Evolutionary conservation across 345 rosid species (phyloP).

Genomic region (Clausena lansium): DNA sequence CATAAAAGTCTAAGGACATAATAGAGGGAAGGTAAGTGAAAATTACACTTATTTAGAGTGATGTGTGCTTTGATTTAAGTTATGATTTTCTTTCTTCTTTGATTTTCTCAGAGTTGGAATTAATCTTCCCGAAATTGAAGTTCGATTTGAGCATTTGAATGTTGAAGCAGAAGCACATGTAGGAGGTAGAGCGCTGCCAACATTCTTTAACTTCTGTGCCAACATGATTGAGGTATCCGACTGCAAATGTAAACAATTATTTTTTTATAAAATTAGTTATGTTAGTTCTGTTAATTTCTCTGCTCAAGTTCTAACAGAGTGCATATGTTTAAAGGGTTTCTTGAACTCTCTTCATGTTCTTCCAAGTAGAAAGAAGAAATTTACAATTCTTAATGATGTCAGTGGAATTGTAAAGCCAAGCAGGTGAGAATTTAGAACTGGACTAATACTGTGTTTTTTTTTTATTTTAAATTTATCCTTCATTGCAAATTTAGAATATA

Average conservation of each 20-base stretch:
- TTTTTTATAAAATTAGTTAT: too few relatives aligned
- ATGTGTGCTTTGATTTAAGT: neutral
- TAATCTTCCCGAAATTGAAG: slow-evolving; percentile 14
- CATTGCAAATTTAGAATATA: neutral
- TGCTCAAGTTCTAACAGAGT: neutral
- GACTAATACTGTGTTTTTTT: neutral
- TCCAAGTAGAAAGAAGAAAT: slow-evolving; percentile 45
- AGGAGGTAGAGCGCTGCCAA: slow-evolving; percentile 35
- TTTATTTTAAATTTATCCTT: neutral
- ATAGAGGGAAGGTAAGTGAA: too few relatives aligned
- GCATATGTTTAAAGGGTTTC: slow-evolving; percentile 18
- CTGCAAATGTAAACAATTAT: neutral
- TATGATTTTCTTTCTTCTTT: neutral
- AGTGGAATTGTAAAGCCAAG: slow-evolving; percentile 71
- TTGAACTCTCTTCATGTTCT: slow-evolving; percentile 32
- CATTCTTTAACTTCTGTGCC: slow-evolving; percentile 27
- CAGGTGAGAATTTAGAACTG: slow-evolving; percentile 34
- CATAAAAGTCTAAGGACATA: too few relatives aligned
- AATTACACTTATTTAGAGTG: too few relatives aligned
- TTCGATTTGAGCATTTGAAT: slow-evolving; percentile 37
- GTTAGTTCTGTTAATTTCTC: neutral
- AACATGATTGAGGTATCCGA: slow-evolving; percentile 29
- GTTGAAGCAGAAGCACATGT: slow-evolving; percentile 29
- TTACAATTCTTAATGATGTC: slow-evolving; percentile 59
- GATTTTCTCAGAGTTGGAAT: slow-evolving; percentile 33